Base-by-base conservation (phyloP, 2,329 filamentous ascomycete species). In the Talaromyces piceae region DNA sequence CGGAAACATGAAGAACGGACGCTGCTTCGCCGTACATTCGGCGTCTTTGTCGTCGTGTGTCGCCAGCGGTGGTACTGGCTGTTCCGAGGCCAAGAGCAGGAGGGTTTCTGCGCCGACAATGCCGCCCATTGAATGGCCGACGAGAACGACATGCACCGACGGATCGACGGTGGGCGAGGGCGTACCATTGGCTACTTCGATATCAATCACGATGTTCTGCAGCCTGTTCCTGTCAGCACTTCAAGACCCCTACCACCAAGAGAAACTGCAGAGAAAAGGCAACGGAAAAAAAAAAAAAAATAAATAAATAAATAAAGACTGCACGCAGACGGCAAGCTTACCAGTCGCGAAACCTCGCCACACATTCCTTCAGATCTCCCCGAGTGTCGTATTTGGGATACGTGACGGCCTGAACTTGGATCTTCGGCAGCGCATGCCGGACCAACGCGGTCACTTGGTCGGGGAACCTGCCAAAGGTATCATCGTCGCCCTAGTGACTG, bases 41-140 rank as follows among this genome's bases (percentile, higher is more conserved):
- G 13, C 47, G 23, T 12, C n/a, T n/a, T n/a, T 48, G 4, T 28
- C 41, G 22, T 13, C 28, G 12, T 50, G 20, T 31, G 65, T 59
- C 8, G 66, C 64, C 22, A 62, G 55, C 23, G 65, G 56, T 33
- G 67, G 64, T 43, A 75, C 68, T 58, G 78, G 76, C 54, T 82
- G 76, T 58, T 88, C 87, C 54, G 83, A 79, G 41, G 87, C 70
- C 47, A 97, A 79, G 37, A 84, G 79, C 59, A 96, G 80, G 56
- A 91, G 77, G 12, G 89, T 86, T 65, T 97, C 93, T 28, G 90
- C 91, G 9, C 89, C 91, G 44, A 97, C 90, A 61, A 97, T 96
- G 60, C 93, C 93, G 59, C 87, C 87, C 87, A 87, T 96, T 7
- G 86, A 91, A 67, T 96, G 91, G 22, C 91, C 91, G 52, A 94